These are phyloP conservation scores for Leishmania guyanensis DNA, from an alignment of 208 protist genomes.

Conservation along the genomic window DNA sequence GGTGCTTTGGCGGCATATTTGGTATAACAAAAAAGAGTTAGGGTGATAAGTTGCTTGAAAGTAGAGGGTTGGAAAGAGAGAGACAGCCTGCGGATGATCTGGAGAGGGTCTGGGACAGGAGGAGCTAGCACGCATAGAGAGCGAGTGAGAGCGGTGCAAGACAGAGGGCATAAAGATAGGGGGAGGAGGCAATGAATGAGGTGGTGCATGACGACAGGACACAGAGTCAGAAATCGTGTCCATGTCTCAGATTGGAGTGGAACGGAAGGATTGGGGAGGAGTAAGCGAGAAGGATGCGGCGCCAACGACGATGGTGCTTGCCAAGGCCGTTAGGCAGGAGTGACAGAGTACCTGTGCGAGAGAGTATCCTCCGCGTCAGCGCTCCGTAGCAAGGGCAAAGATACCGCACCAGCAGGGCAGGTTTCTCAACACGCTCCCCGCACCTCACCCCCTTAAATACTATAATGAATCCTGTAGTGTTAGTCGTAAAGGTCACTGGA, in stretches of 20 bases:
- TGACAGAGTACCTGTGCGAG: not conserved
- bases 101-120: not conserved
- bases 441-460: not conserved
- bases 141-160: not conserved
- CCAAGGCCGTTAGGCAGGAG: not conserved
- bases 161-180: not conserved
- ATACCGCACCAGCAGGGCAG: not conserved
- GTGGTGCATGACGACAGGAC: not conserved
- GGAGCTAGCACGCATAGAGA: not conserved
- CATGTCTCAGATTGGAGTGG: not conserved
- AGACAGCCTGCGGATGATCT: not conserved
- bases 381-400: not conserved
- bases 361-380: not conserved
- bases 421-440: not conserved
- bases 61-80: conserved; percentile 6
- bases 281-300: not conserved
- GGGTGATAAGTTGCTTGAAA: not conserved
- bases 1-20: conserved; percentile 48
- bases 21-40: too few relatives aligned
- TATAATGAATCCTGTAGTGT: not conserved
- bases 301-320: not conserved
- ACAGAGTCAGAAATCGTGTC: not conserved
- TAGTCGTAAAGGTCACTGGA: not conserved
- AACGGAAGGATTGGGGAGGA: not conserved
- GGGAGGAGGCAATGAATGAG: not conserved